Base-by-base conservation (phyloP, 1,284 basidiomycete genomes). In the Cutaneotrichosporon curvatum region DNA sequence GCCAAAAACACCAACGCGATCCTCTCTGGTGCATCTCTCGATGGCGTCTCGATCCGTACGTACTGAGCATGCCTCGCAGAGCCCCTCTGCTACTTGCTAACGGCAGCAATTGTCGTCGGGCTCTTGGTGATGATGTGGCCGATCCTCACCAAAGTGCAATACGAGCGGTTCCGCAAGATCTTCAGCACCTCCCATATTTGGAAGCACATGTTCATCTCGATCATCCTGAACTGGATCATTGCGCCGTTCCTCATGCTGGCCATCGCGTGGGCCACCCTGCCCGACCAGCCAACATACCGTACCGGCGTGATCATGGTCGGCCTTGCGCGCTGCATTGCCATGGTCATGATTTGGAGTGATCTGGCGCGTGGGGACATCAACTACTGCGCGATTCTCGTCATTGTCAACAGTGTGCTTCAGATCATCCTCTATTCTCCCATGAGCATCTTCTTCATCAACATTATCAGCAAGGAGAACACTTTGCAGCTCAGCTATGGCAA, bases 51-150 rank as follows among this genome's bases (percentile, higher is more conserved):
- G 0, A 57, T 73, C 23, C 70, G 68, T 71, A 40, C 37, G 70
- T 64, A 2, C 11, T 7, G 25, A 7, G 25, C 12, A 28, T 28
- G 25, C 12, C 25, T 28, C 8, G 12, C 12, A n/a, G n/a, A n/a
- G 2, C 4, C 14, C 32, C 14, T 3, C 4, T 4, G 16, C 6
- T 14, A 23, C 18, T 5, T 0, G 28, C 32, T 43, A 30, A 46
- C 23, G 14, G 32, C 53, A 87, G 84, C 84, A 0, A 85, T 87
- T 44, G 81, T 81, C 1, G 74, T 86, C 33, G 85, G 84, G 2
- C 78, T 85, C 48, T 78, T 90, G 20, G 74, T 88, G 44, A 91
- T 92, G 88, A 92, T 91, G 84, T 90, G 85, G 83, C 88, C 87
- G 2, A 80, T 84, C 35, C 59, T 76, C 20, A 74, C 74, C 25